Evolutionary conservation across 208 protist genomes (phyloP).

Genomic region (Leishmania major): DNA sequence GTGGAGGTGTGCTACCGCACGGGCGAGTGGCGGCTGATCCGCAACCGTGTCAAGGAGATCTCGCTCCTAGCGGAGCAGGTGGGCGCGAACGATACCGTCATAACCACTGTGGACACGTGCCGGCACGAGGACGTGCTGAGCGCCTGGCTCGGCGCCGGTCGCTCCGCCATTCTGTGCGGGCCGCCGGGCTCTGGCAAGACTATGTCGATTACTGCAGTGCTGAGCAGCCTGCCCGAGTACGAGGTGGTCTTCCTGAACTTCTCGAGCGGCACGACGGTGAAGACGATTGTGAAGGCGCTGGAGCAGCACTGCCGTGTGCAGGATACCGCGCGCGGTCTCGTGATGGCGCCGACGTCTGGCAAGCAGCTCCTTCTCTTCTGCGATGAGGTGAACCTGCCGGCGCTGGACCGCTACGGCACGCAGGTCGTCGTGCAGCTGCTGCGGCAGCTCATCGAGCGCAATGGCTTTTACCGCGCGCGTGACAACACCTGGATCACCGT

Average conservation of each 20-base stretch:
- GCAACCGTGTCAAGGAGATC: conserved; percentile 75
- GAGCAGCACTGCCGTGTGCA: conserved; percentile 97
- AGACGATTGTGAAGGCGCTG: conserved; percentile 97
- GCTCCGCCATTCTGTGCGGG: conserved; percentile 97
- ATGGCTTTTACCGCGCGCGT: conserved; percentile 94
- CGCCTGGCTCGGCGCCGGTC: conserved; percentile 94
- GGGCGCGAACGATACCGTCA: conserved; percentile 94
- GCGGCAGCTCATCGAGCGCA: conserved; percentile 98
- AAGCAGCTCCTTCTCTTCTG: conserved; percentile 99
- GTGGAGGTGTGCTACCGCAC: conserved; percentile 80
- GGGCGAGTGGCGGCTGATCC: conserved; percentile 82
- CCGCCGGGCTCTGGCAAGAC: conserved; percentile 99
- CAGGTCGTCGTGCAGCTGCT: conserved; percentile 98
- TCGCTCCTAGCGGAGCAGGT: conserved; percentile 94
- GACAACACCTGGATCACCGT: conserved; percentile 95
- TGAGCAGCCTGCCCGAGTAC: conserved; percentile 90
- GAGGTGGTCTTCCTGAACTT: conserved; percentile 99
- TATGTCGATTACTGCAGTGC: conserved; percentile 96
- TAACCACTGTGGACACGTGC: conserved; percentile 98
- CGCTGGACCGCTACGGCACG: conserved; percentile 97
- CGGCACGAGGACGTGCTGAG: conserved; percentile 96
- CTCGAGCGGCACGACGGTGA: conserved; percentile 95
- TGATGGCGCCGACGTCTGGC: conserved; percentile 88
- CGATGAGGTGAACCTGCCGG: conserved; percentile 99
- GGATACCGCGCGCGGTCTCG: conserved; percentile 89